Evolutionary conservation across 148 eudicot species (phyloP).

Genomic region (Vaccinium myrtillus): DNA sequence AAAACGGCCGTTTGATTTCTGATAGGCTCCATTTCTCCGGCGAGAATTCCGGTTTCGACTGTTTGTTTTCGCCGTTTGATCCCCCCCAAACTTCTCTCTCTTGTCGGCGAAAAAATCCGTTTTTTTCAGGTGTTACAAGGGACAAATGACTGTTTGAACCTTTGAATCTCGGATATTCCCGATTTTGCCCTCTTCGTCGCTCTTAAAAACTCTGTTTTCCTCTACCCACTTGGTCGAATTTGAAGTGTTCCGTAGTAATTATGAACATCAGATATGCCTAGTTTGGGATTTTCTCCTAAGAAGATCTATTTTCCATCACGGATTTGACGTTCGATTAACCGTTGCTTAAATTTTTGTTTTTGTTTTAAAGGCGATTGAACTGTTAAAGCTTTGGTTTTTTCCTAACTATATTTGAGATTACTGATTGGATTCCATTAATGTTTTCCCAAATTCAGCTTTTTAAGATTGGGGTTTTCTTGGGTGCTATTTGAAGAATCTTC

Average conservation of each 20-base stretch:
- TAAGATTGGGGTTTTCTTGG: not conserved
- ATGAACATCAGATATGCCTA: not conserved
- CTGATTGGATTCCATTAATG: not conserved
- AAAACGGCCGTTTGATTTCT: not conserved
- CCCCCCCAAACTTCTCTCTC: not conserved
- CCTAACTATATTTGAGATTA: not conserved
- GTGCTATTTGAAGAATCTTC: not conserved
- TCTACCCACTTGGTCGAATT: not conserved
- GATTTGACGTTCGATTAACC: not conserved
- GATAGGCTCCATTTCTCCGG: not conserved
- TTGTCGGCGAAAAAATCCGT: not conserved
- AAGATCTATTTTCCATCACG: not conserved
- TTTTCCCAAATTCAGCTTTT: not conserved
- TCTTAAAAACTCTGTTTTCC: not conserved
- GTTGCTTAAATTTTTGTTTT: not conserved
- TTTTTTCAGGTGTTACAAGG: not conserved
- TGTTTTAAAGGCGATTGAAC: not conserved
- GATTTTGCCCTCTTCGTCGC: not conserved
- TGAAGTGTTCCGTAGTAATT: not conserved
- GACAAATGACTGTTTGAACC: constrained; percentile 8
- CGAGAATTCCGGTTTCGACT: not conserved
- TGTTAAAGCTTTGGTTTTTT: not conserved
- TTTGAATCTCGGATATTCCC: not conserved
- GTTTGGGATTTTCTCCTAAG: not conserved
- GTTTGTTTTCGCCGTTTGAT: not conserved